Conservation (phyloP, 805 yeast genomes). For the Kodamaea leandrae region DNA sequence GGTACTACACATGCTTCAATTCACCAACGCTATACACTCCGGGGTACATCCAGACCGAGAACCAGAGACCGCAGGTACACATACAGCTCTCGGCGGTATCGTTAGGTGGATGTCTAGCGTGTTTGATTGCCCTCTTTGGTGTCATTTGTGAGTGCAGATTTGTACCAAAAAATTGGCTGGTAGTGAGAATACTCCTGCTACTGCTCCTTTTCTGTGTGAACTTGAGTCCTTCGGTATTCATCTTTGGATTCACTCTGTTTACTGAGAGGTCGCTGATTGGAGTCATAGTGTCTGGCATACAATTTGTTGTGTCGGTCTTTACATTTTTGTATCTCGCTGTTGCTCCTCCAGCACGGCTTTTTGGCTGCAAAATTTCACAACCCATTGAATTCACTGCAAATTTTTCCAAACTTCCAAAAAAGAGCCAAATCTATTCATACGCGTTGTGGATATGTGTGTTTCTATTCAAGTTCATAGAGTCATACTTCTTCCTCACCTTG, state of each 20-base stretch:
- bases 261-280: constrained; percentile 26
- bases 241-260: constrained; percentile 24
- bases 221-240: constrained; percentile 28
- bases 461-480: constrained; percentile 33
- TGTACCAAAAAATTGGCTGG: constrained; percentile 25
- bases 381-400: constrained; percentile 18
- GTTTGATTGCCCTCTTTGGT: constrained; percentile 25
- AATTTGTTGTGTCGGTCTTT: constrained; percentile 27
- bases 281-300: constrained; percentile 21
- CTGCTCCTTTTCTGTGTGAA: constrained; percentile 20
- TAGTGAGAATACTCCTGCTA: constrained; percentile 16
- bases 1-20: constrained; percentile 53
- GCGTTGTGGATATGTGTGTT: constrained; percentile 32
- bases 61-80: constrained; percentile 47
- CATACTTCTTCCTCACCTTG: constrained; percentile 35
- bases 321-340: constrained; percentile 31
- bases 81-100: constrained; percentile 44
- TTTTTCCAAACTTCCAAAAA: constrained; percentile 24
- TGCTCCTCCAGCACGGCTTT: constrained; percentile 24
- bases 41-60: constrained; percentile 36
- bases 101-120: constrained; percentile 46
- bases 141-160: constrained; percentile 23
- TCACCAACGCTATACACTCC: constrained; percentile 49
- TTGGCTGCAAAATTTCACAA: constrained; percentile 11
- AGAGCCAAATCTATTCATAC: constrained; percentile 24